phyloP scores from a whole-genome alignment of 805 yeast genomes.

The Cyberlindnera maritima region DNA sequence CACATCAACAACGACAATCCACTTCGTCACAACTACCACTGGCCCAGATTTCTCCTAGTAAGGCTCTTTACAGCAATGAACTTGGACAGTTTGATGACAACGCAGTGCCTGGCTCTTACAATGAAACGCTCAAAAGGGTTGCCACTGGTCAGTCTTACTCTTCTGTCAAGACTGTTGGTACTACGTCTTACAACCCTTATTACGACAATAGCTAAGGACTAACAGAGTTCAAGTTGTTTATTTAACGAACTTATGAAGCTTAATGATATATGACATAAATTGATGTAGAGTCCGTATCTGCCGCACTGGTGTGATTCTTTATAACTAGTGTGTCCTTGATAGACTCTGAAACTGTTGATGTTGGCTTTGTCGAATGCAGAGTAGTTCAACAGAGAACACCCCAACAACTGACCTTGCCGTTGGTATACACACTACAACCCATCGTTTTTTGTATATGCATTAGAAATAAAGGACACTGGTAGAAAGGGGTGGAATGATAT shows the following conservation, averaged over 20 bases:
- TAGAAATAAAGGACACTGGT: too few species aligned
- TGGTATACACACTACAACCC: background rate
- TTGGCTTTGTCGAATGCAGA: background rate
- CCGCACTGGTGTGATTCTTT: conserved; percentile 14
- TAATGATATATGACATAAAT: background rate
- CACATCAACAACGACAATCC: background rate
- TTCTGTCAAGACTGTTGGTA: conserved; percentile 16
- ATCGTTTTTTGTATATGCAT: background rate
- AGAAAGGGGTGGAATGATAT: too few species aligned
- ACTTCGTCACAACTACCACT: background rate
- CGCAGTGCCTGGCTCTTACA: background rate
- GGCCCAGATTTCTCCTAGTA: background rate
- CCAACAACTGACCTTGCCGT: background rate
- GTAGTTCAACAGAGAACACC: too few species aligned
- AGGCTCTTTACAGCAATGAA: background rate
- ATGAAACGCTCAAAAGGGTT: background rate
- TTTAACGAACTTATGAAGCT: conserved; percentile 1
- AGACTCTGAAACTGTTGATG: conserved; percentile 6
- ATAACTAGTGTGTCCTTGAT: conserved; percentile 19
- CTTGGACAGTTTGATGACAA: background rate
- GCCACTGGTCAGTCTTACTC: background rate
- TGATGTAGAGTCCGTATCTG: conserved; percentile 26
- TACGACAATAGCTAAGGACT: background rate
- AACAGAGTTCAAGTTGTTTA: too few species aligned
- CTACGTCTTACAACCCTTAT: conserved; percentile 14